These are phyloP conservation scores for Globisporangium middletonii DNA, from an alignment of 352 stramenopile genomes.

Conservation along the genomic window DNA sequence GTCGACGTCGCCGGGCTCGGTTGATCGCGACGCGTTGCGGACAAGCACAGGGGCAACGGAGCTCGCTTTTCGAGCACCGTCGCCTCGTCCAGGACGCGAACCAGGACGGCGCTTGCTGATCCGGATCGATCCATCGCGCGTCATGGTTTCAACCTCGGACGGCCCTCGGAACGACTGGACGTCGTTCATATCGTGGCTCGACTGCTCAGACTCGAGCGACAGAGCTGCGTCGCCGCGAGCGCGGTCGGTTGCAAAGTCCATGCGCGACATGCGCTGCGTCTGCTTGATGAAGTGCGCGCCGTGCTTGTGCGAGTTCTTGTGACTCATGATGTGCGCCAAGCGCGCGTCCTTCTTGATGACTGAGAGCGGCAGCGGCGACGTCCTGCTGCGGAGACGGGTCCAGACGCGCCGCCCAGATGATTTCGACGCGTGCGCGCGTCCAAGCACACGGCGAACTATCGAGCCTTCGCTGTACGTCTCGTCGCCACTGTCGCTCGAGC, in stretches of 20 bases:
- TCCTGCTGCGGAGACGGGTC: slow-evolving; percentile 18
- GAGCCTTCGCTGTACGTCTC: slow-evolving; percentile 11
- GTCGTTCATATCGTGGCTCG: slow-evolving; percentile 1
- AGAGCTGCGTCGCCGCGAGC: neutral
- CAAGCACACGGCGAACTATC: slow-evolving; percentile 12
- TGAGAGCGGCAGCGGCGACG: slow-evolving; percentile 42
- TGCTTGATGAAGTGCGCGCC: slow-evolving; percentile 59
- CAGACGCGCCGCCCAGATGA: slow-evolving; percentile 10
- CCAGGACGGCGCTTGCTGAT: too few species aligned
- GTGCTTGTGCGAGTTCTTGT: slow-evolving; percentile 77
- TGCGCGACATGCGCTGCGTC: slow-evolving; percentile 50
- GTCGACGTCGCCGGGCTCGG: neutral
- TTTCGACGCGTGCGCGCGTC: slow-evolving; percentile 6
- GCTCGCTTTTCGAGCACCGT: slow-evolving; percentile 1
- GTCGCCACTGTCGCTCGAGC: neutral
- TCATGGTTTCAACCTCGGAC: neutral
- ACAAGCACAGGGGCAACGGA: neutral
- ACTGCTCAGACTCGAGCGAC: neutral
- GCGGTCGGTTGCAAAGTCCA: slow-evolving; percentile 26
- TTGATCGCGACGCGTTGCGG: neutral
- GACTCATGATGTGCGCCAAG: slow-evolving; percentile 47
- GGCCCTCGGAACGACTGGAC: slow-evolving; percentile 1
- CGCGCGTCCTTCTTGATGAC: slow-evolving; percentile 72
- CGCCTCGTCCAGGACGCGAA: too few species aligned
- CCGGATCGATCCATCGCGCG: too few species aligned